phyloP scores from a whole-genome alignment of 805 yeast species.

The Candida namnaoensis region DNA sequence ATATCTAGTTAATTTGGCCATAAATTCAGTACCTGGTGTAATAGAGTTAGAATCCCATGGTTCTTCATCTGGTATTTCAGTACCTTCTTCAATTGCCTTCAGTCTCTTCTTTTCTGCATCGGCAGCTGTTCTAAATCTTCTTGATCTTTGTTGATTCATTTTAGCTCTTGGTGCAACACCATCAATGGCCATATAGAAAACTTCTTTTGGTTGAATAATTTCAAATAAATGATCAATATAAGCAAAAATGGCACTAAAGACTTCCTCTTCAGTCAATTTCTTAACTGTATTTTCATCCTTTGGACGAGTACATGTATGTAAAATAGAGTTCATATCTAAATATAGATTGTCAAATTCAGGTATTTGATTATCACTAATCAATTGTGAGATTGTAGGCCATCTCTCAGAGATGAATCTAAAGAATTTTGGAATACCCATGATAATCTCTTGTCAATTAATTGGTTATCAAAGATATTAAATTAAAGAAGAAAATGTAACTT shows the following conservation, averaged over 20 bases:
- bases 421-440: conserved; percentile 91
- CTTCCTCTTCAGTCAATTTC: conserved; percentile 79
- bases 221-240: conserved; percentile 91
- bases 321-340: conserved; percentile 94
- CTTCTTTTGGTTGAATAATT: conserved; percentile 76
- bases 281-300: conserved; percentile 59
- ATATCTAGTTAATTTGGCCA: conserved; percentile 79
- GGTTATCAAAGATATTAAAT: background rate
- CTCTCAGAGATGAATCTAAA: conserved; percentile 95
- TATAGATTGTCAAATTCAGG: conserved; percentile 94
- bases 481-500: no score
- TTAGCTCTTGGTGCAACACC: conserved; percentile 99
- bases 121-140: conserved; percentile 89
- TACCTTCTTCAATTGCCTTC: conserved; percentile 68
- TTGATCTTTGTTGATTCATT: conserved; percentile 95
- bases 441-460: conserved; percentile 4
- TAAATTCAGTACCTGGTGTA: conserved; percentile 95
- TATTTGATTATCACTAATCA: conserved; percentile 70
- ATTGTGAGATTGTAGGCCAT: conserved; percentile 94
- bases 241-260: conserved; percentile 85
- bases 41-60: conserved; percentile 90
- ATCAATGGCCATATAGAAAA: conserved; percentile 94
- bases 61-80: conserved; percentile 69
- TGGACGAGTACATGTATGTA: conserved; percentile 89
- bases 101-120: conserved; percentile 79